Percentiles rank a stretch among this genome's conserved stretches.
Evolutionary conservation across 2,329 filamentous ascomycete genomes (phyloP).

Genomic region (Raffaelea ambrosiae): DNA sequence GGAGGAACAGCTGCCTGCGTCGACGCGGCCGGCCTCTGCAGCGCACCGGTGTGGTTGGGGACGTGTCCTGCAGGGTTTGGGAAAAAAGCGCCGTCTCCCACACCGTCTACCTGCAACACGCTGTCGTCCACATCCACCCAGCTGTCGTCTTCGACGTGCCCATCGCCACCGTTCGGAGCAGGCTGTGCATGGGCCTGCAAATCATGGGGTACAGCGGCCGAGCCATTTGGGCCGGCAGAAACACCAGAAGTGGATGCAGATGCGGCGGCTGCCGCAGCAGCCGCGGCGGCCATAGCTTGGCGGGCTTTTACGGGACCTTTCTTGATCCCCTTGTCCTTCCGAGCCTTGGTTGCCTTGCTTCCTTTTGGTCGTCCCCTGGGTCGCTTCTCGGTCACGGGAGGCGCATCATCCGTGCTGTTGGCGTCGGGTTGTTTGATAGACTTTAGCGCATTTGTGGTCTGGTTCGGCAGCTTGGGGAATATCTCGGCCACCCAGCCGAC

Average conservation of each 20-base stretch:
- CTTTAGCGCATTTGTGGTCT: constrained; percentile 1
- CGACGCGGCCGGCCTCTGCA: too few species aligned
- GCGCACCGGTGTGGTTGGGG: too few species aligned
- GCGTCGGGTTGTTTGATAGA: background rate
- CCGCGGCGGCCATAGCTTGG: constrained; percentile 1
- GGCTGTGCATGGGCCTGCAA: background rate
- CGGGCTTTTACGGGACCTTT: constrained; percentile 27
- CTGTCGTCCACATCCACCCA: constrained; percentile 38
- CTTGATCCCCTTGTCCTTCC: constrained; percentile 43
- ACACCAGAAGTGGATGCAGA: too few species aligned
- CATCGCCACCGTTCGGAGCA: constrained; percentile 1
- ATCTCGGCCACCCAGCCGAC: constrained; percentile 57
- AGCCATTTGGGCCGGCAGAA: background rate
- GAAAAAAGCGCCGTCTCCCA: constrained; percentile 10
- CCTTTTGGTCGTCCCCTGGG: constrained; percentile 48
- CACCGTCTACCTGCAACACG: constrained; percentile 18
- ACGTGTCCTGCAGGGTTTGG: background rate
- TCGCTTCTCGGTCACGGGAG: constrained; percentile 24
- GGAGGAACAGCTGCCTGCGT: too few species aligned
- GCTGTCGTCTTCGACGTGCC: constrained; percentile 25
- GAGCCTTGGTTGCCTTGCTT: constrained; percentile 39
- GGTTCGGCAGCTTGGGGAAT: constrained; percentile 36
- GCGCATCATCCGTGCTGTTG: background rate
- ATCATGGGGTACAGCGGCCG: too few species aligned
- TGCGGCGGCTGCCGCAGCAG: constrained; percentile 1